Conservation (phyloP, 257 asterid species). For the Plantago ovata region DNA sequence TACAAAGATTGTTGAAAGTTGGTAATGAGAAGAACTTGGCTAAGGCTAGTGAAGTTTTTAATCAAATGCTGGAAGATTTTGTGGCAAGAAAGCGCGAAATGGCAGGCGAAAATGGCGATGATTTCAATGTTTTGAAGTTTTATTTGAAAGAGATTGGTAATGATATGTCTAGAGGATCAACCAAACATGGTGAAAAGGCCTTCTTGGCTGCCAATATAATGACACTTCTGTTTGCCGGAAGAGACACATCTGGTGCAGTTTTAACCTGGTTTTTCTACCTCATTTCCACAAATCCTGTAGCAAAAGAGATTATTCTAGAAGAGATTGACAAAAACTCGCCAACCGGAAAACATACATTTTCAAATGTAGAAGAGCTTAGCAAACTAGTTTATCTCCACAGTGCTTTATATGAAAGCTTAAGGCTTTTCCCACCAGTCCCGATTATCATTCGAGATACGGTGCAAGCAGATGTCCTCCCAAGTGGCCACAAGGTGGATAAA, state of each 20-base stretch:
- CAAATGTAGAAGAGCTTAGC: slow-evolving; percentile 20
- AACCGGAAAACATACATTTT: slow-evolving; percentile 9
- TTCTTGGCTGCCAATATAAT: slow-evolving; percentile 29
- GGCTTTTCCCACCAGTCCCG: slow-evolving; percentile 40
- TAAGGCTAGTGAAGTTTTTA: slow-evolving; percentile 21
- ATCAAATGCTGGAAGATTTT: slow-evolving; percentile 10
- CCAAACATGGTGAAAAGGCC: slow-evolving; percentile 6
- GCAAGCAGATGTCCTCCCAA: slow-evolving; percentile 36
- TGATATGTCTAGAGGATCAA: slow-evolving; percentile 1
- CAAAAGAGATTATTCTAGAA: slow-evolving; percentile 18
- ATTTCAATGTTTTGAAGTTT: slow-evolving; percentile 39
- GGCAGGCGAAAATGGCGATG: slow-evolving; percentile 2
- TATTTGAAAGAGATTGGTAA: slow-evolving; percentile 13
- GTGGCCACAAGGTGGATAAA: slow-evolving; percentile 32
- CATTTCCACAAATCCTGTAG: slow-evolving; percentile 30
- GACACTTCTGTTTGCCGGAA: slow-evolving; percentile 45
- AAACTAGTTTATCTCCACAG: slow-evolving; percentile 40
- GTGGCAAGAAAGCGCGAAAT: slow-evolving; percentile 13
- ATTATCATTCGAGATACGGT: slow-evolving; percentile 33
- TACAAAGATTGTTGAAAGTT: slow-evolving; percentile 31
- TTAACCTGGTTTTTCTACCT: slow-evolving; percentile 46
- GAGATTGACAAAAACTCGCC: slow-evolving; percentile 23
- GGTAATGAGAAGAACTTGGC: slow-evolving; percentile 40
- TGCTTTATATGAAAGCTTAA: slow-evolving; percentile 29
- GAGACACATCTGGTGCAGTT: slow-evolving; percentile 42